A percentile compares a stretch with the other conserved stretches of the same genome.
phyloP scores from a whole-genome alignment of 23 red algal genomes.

The Gracilaria gracilis region DNA sequence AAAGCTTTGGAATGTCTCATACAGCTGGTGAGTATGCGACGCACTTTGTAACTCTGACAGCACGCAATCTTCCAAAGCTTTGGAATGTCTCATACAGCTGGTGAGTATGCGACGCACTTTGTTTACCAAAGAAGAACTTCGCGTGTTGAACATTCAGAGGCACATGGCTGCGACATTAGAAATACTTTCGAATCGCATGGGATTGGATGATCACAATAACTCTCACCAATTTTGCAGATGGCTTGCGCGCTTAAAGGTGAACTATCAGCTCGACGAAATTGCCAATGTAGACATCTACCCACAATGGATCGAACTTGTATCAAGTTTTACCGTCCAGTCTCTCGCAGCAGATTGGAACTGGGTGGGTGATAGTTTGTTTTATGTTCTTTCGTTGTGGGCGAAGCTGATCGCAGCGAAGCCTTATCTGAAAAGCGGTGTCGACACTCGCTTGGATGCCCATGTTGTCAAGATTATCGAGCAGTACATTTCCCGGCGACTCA shows the following conservation, averaged over 20 bases:
- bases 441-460: slow-evolving; percentile 67
- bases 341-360: slow-evolving; percentile 86
- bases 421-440: slow-evolving; percentile 73
- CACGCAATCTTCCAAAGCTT: slow-evolving; percentile 34
- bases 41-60: slow-evolving; percentile 74
- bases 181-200: slow-evolving; percentile 62
- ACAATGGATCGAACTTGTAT: slow-evolving; percentile 85
- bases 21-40: slow-evolving; percentile 82
- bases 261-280: slow-evolving; percentile 89
- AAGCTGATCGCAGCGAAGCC: slow-evolving; percentile 74
- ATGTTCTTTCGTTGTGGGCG: slow-evolving; percentile 80
- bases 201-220: slow-evolving; percentile 82
- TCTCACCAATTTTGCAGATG: slow-evolving; percentile 93
- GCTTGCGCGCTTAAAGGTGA: slow-evolving; percentile 88
- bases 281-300: slow-evolving; percentile 63
- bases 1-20: slow-evolving; percentile 80
- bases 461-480: slow-evolving; percentile 83
- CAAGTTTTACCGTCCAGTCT: slow-evolving; percentile 74
- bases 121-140: slow-evolving; percentile 81
- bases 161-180: slow-evolving; percentile 78
- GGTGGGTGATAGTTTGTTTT: slow-evolving; percentile 82
- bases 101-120: slow-evolving; percentile 80
- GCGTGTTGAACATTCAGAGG: slow-evolving; percentile 70
- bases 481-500: slow-evolving; percentile 71
- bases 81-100: slow-evolving; percentile 89